Evolutionary conservation across 495 filamentous ascomycete genomes (phyloP), one percentile per base, ranked within the genome.

Genomic region (Aspergillus kassunensis): DNA sequence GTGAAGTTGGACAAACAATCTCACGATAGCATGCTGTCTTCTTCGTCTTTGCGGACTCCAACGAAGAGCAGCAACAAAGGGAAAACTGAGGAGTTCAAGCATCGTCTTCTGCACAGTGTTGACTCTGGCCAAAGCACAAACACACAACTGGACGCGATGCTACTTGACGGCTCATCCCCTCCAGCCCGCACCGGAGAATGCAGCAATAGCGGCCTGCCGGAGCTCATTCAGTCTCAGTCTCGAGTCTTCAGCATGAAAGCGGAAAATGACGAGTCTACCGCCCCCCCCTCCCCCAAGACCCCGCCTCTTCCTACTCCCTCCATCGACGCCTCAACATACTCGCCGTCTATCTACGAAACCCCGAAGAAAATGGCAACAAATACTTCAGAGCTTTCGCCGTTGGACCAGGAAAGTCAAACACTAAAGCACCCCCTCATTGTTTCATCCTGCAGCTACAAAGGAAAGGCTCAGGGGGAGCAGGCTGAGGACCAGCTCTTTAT

Each of bases 111-210:
- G 13, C 27, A 44, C 10, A 36, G 27, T 23, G 21, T 15, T 36
- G 37, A 39, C 21, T 25, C 39, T 12, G 36, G 44, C 5, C 37
- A 41, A 12, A 19, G 35, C 11, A 34, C 29, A 1, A 54, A 47
- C 20, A 7, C 40, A 6, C 46, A 18, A 21, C 41, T 61, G 6
- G 41, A 50, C 3, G 54, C 54, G 0, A 16, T 57, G 18, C 23
- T 61, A 29, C 48, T 57, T 16, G 54, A 55, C 29, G 51, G 58
- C 19, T 60, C 58, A 5, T 60, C 58, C 15, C 54, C 58, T 11
- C n/a, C 44, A 9, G 49, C 52, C 21, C 53, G 53, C 25, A 51
- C 58, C n/a, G 59, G 55, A 6, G 52, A 58, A 44, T 53, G 23
- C 30, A 42, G 18, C 3, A 58, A 55, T 13, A 51, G 21, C 16